Evolutionary conservation across 2,329 filamentous ascomycete species (phyloP).

Genomic region (Sarocladium strictum): DNA sequence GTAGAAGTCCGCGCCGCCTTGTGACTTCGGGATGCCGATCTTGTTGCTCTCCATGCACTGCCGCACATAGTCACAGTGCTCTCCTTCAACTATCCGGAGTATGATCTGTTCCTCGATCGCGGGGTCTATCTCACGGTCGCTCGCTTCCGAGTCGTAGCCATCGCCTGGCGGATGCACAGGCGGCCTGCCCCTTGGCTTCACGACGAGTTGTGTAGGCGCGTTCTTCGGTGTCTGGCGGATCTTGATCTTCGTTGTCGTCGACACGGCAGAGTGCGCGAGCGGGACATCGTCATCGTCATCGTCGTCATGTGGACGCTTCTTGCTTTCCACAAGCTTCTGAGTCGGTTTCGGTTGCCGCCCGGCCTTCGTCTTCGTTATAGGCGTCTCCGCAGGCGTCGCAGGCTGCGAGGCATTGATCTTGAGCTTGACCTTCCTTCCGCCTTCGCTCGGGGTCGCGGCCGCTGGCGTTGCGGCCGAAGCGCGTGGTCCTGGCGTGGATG

Average conservation of each 20-base stretch:
- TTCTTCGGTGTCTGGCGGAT: slow-evolving; percentile 32
- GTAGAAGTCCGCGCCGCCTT: slow-evolving; percentile 69
- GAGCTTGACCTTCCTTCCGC: slow-evolving; percentile 34
- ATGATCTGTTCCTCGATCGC: slow-evolving; percentile 86
- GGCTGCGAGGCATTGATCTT: slow-evolving; percentile 34
- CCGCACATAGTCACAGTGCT: slow-evolving; percentile 78
- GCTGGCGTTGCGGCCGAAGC: slow-evolving; percentile 2
- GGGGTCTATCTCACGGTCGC: slow-evolving; percentile 82
- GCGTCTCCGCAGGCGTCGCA: slow-evolving; percentile 22
- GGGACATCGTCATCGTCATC: slow-evolving; percentile 39
- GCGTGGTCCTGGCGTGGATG: slow-evolving; percentile 6
- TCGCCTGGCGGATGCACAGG: slow-evolving; percentile 71
- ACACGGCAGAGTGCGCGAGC: slow-evolving; percentile 20
- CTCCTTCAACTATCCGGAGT: slow-evolving; percentile 79
- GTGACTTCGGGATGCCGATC: slow-evolving; percentile 58
- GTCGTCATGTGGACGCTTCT: slow-evolving; percentile 55
- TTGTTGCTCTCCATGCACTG: slow-evolving; percentile 70
- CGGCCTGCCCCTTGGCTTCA: slow-evolving; percentile 62
- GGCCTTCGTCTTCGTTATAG: slow-evolving; percentile 49
- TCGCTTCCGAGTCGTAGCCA: slow-evolving; percentile 94
- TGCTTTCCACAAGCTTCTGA: slow-evolving; percentile 49
- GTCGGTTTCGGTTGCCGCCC: slow-evolving; percentile 55
- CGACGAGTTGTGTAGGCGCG: slow-evolving; percentile 30
- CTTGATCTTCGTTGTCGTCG: slow-evolving; percentile 48
- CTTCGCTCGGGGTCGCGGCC: slow-evolving; percentile 22